Conservation (phyloP, 1,284 basidiomycete genomes). For the Cryptococcus floricola region DNA sequence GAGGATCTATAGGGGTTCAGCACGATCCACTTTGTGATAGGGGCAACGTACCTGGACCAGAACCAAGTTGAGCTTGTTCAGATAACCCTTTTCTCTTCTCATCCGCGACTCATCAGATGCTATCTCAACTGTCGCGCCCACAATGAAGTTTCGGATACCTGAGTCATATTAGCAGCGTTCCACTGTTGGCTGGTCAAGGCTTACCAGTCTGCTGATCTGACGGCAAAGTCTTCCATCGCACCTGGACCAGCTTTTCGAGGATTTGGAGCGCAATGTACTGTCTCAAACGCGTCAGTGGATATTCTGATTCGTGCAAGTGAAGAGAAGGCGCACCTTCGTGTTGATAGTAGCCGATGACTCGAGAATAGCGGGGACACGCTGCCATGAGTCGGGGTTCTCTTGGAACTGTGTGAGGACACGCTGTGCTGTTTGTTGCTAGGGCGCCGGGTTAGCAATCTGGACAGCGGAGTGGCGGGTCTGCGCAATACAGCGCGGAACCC, state of each 20-base stretch:
- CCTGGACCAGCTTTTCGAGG: slow-evolving; percentile 87
- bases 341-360: slow-evolving; percentile 81
- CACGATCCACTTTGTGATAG: not conserved
- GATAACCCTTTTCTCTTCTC: slow-evolving; percentile 88
- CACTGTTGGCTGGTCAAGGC: slow-evolving; percentile 15
- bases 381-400: slow-evolving; percentile 97
- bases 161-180: not conserved
- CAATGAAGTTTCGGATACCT: slow-evolving; percentile 97
- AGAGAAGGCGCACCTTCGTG: slow-evolving; percentile 66
- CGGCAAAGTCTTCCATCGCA: slow-evolving; percentile 93
- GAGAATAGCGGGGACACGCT: slow-evolving; percentile 89
- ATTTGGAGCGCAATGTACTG: slow-evolving; percentile 94
- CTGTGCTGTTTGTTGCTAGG: slow-evolving; percentile 85
- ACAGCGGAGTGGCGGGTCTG: not conserved
- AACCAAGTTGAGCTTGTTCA: slow-evolving; percentile 96
- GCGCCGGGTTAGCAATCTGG: not conserved
- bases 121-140: slow-evolving; percentile 86
- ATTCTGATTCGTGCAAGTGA: not conserved
- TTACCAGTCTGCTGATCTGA: slow-evolving; percentile 85
- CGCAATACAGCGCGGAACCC: not conserved
- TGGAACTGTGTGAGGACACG: slow-evolving; percentile 91
- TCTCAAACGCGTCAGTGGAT: not conserved
- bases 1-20: slow-evolving; percentile 66
- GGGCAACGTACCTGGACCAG: slow-evolving; percentile 72
- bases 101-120: slow-evolving; percentile 82